Base-by-base conservation (phyloP, 805 yeast species). In the Candida incommunis region DNA sequence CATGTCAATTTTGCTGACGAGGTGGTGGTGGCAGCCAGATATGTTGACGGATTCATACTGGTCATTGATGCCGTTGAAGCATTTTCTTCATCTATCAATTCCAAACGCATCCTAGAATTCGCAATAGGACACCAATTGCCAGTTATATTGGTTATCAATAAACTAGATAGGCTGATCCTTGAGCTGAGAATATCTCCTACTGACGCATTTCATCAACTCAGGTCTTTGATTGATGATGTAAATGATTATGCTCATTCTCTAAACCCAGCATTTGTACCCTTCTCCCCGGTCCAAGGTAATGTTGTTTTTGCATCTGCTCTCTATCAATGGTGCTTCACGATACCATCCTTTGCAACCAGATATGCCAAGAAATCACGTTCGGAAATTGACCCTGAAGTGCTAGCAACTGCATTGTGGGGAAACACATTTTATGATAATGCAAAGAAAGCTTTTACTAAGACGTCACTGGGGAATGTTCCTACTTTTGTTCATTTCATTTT, bases 41-140 rank as follows among this genome's bases (percentile, higher is more conserved):
- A 79, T 0, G 71, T 73, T 0, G 96, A 92, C 50, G 75, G 80
- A 2, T 75, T 75, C 0, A 63, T 80, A 0, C 59, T 87, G 1
- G 82, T 85, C 1, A 68, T 90, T n/a, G 98, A 92, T 58, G 79
- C 72, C 1, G 79, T 86, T 1, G 96, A 90, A 58, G 96, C 97
- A 0, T 58, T 86, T 3, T 74, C 82, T 0, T 41, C 48, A 16
- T 31, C 18, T 16, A 63, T 71, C n/a, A 67, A 75, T 2, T 68
- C 80, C 5, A 63, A 64, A 44, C 50, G 64, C 13, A 61, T 77
- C 0, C 64, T 87, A 2, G 67, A 72, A 31, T 71, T 72, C 50
- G 75, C 80, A 0, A 52, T 82, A 3, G 56, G 61, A 29, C 66
- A 69, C 15, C 67, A 75, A 25, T 54, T 78, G 2, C 72, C 78